phyloP scores from a whole-genome alignment of 352 stramenopile species.

The Globisporangium alternatum region DNA sequence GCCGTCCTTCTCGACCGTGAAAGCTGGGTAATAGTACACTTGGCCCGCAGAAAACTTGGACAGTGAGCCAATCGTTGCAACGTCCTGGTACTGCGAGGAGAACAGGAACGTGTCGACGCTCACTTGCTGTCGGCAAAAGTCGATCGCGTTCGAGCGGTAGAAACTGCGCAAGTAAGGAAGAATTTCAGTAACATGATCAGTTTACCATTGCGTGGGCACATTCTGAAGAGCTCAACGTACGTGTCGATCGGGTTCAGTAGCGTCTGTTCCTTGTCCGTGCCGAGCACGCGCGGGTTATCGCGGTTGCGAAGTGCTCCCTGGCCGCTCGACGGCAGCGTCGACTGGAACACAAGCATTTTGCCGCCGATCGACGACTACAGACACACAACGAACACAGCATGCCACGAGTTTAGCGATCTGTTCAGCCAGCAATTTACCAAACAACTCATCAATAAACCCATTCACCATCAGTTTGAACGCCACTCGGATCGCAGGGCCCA shows the following conservation, averaged over 20 bases:
- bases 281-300: constrained; percentile 77
- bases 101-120: constrained; percentile 99
- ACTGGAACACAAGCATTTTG: constrained; percentile 90
- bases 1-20: constrained; percentile 89
- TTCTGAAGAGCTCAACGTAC: constrained; percentile 23
- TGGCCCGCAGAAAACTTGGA: constrained; percentile 95
- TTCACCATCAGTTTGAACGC: constrained; percentile 97
- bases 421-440: constrained; percentile 46
- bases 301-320: constrained; percentile 80
- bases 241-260: constrained; percentile 88
- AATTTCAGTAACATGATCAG: not conserved
- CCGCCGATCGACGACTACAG: constrained; percentile 75
- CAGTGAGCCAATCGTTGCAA: constrained; percentile 93
- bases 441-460: constrained; percentile 46
- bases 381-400: constrained; percentile 18
- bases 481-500: constrained; percentile 90
- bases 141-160: constrained; percentile 91
- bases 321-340: constrained; percentile 71
- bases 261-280: constrained; percentile 89
- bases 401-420: constrained; percentile 21
- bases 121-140: constrained; percentile 98
- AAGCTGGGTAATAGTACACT: constrained; percentile 97
- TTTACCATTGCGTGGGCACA: not conserved
- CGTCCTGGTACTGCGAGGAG: constrained; percentile 94
- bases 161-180: constrained; percentile 47